A percentile compares a stretch with the other conserved stretches of the same genome.
Evolutionary conservation across 148 eudicot species (phyloP).

Genomic region (Bassia scoparia): DNA sequence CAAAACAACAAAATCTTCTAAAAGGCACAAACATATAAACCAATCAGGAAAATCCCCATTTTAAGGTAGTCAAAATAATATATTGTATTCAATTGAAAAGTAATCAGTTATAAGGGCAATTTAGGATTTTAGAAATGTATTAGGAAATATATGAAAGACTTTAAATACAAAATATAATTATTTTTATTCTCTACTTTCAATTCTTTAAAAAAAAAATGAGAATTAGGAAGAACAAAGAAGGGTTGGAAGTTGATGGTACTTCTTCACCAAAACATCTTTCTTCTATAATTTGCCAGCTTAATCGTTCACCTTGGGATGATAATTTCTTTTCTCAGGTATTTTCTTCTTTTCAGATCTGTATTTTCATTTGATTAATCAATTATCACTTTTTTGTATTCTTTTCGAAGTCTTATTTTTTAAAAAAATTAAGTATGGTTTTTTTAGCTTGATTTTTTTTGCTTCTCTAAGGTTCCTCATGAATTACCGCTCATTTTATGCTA

Average conservation of each 20-base stretch:
- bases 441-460: background rate
- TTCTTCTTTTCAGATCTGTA: constrained; percentile 6
- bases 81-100: no score
- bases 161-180: no score
- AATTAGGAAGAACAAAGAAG: constrained; percentile 15
- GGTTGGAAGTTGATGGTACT: background rate
- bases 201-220: constrained; percentile 17
- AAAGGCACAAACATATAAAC: no score
- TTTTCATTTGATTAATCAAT: background rate
- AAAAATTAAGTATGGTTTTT: constrained; percentile 28
- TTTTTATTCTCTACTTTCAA: no score
- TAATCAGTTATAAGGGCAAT: no score
- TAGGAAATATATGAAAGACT: no score
- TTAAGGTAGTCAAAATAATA: no score
- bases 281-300: constrained; percentile 29
- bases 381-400: background rate
- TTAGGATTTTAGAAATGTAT: no score
- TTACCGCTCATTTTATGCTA: background rate
- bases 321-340: constrained; percentile 25
- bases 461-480: constrained; percentile 13
- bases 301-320: constrained; percentile 37
- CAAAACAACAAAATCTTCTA: no score
- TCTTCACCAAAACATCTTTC: background rate
- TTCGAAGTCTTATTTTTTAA: background rate
- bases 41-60: no score